A percentile compares a stretch with the other conserved stretches of the same genome.
Conservation (phyloP, 768 basidiomycete species). For the Collybiopsis luxurians region DNA sequence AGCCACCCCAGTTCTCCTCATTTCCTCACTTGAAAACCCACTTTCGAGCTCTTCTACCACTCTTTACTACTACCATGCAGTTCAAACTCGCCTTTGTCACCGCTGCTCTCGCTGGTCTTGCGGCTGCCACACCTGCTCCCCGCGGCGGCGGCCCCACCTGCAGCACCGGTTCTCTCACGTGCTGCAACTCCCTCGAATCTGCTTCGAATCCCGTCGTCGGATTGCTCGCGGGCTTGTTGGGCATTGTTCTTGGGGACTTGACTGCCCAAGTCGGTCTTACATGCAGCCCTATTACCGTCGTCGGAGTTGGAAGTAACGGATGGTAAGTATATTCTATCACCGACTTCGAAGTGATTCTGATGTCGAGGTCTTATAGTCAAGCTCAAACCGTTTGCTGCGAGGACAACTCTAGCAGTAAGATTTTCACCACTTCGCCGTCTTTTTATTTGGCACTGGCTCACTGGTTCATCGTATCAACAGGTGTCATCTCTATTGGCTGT, state of each 20-base stretch:
- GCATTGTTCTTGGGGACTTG: background rate
- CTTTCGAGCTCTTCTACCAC: background rate
- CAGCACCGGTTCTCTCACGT: background rate
- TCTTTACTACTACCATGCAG: background rate
- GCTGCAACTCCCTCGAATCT: background rate
- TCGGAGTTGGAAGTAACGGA: background rate
- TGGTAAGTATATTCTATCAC: too few species aligned
- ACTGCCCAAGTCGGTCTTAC: background rate
- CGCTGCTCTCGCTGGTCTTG: background rate
- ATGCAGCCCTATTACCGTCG: background rate
- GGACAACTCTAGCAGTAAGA: too few species aligned
- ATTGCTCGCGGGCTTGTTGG: background rate
- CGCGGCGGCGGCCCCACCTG: too few species aligned
- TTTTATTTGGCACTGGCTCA: too few species aligned
- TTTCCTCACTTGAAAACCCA: background rate
- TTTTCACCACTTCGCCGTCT: too few species aligned
- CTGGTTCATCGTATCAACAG: too few species aligned
- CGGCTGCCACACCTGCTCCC: background rate
- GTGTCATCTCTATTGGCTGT: too few species aligned
- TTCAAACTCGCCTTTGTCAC: background rate
- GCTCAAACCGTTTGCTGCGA: too few species aligned
- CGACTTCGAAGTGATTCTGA: too few species aligned
- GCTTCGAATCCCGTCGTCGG: background rate
- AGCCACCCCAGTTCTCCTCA: background rate
- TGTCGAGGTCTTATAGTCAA: too few species aligned